phyloP scores from a whole-genome alignment of 2,329 filamentous ascomycete genomes.

The Sporothrix sp. region DNA sequence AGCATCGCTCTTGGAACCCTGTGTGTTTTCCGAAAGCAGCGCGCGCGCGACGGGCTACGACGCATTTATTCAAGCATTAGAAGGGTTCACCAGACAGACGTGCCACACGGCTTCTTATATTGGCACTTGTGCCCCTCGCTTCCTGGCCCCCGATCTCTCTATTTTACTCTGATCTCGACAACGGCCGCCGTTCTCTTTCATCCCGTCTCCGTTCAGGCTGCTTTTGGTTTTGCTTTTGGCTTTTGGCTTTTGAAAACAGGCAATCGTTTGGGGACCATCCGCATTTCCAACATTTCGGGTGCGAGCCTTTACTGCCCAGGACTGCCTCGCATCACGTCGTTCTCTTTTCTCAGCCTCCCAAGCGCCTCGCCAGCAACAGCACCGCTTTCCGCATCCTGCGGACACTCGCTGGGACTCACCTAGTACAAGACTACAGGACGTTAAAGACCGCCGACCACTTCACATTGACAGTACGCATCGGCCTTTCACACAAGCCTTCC shows the following conservation, averaged over 20 bases:
- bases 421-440: constrained; percentile 6
- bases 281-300: no score
- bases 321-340: no score
- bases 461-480: no score
- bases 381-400: no score
- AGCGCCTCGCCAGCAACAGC: no score
- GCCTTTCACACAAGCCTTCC: not conserved
- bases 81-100: not conserved
- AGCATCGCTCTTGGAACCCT: not conserved
- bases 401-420: constrained; percentile 12
- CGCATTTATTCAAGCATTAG: not conserved
- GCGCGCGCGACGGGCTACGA: not conserved
- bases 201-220: no score
- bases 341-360: no score
- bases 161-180: not conserved
- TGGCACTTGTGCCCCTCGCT: not conserved
- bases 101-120: not conserved
- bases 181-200: not conserved
- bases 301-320: no score
- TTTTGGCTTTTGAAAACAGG: no score
- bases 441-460: no score
- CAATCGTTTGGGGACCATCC: no score
- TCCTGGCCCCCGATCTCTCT: not conserved
- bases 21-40: not conserved
- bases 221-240: not conserved